Evolutionary conservation across 1,284 basidiomycete genomes (phyloP).

Genomic region (Uromyces viciae-fabae): DNA sequence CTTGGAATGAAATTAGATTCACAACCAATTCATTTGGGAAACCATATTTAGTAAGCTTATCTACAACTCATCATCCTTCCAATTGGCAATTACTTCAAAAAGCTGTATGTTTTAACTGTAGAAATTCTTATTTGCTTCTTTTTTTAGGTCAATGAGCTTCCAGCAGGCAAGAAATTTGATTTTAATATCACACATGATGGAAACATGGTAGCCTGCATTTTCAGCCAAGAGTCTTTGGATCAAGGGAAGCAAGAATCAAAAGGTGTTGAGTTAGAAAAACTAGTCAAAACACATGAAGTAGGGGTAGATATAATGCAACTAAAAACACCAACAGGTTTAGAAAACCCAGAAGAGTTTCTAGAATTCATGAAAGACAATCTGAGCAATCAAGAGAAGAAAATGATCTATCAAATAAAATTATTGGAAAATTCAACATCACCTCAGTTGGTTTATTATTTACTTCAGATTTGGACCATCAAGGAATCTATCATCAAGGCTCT

Average conservation of each 20-base stretch:
- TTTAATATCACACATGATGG: slow-evolving; percentile 42
- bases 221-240: background rate
- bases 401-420: slow-evolving; percentile 13
- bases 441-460: slow-evolving; percentile 14
- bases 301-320: slow-evolving; percentile 40
- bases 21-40: slow-evolving; percentile 5
- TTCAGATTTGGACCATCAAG: slow-evolving; percentile 44
- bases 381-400: background rate
- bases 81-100: background rate
- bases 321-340: slow-evolving; percentile 5
- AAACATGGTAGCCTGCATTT: slow-evolving; percentile 20
- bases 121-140: no score
- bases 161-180: background rate
- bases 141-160: slow-evolving; percentile 18
- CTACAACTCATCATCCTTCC: no score
- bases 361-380: slow-evolving; percentile 23
- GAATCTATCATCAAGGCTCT: slow-evolving; percentile 42
- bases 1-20: slow-evolving; percentile 2
- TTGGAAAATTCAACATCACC: background rate
- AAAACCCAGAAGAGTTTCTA: background rate
- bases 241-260: background rate
- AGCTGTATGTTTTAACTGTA: no score
- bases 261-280: no score
- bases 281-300: background rate
- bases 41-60: slow-evolving; percentile 28